Evolutionary conservation across 2,329 filamentous ascomycete genomes (phyloP).

Genomic region (Aspergillus niger): DNA sequence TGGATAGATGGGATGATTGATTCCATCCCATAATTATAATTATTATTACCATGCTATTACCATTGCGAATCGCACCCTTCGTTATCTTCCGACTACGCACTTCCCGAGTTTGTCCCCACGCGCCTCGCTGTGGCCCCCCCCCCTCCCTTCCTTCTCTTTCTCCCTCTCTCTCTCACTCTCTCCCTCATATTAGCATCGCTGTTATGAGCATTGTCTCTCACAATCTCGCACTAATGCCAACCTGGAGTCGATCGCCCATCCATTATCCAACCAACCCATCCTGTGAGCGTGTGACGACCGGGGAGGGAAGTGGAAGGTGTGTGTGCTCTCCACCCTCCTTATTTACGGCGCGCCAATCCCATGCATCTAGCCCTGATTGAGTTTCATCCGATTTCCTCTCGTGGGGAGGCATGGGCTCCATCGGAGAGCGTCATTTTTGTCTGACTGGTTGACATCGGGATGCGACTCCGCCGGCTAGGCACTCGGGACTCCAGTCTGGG

Average conservation of each 20-base stretch:
- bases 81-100: slow-evolving; percentile 13
- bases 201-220: neutral
- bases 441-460: slow-evolving; percentile 17
- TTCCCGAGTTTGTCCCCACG: slow-evolving; percentile 6
- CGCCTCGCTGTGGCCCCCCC: neutral
- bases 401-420: slow-evolving; percentile 16
- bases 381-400: slow-evolving; percentile 24
- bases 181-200: neutral
- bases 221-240: slow-evolving; percentile 3
- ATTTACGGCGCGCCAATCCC: slow-evolving; percentile 17
- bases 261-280: neutral
- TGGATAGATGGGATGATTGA: too few relatives aligned
- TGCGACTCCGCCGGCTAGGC: slow-evolving; percentile 18
- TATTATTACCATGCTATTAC: slow-evolving; percentile 11
- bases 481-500: neutral
- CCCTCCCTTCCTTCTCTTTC: neutral
- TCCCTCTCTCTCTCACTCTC: neutral
- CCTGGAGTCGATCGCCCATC: slow-evolving; percentile 7
- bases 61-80: neutral
- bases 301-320: too few relatives aligned
- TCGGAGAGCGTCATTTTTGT: slow-evolving; percentile 23
- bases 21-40: neutral
- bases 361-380: slow-evolving; percentile 20
- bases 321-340: slow-evolving; percentile 14
- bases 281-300: slow-evolving; percentile 5